Conservation (phyloP, 2,329 filamentous ascomycete genomes). For the Incumbomyces delicatus region DNA sequence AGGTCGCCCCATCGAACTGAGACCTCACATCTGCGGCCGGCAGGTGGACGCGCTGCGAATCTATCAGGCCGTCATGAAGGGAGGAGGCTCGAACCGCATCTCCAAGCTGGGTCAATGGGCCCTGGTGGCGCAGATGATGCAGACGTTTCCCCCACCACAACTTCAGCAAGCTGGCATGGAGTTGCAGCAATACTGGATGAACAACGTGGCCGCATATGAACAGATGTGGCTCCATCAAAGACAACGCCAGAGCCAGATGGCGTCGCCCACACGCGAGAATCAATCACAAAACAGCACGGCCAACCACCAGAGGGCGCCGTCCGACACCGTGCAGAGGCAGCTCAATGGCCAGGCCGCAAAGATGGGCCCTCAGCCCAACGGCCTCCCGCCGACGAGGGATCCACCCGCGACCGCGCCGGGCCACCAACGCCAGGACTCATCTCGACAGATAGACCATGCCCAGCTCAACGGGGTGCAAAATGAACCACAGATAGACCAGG, state of each 20-base stretch:
- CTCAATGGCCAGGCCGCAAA: constrained; percentile 21
- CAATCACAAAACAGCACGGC: constrained; percentile 22
- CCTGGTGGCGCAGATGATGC: constrained; percentile 55
- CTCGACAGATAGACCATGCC: constrained; percentile 21
- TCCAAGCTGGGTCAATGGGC: constrained; percentile 63
- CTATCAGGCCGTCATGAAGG: constrained; percentile 66
- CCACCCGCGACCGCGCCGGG: constrained; percentile 26
- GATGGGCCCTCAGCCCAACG: constrained; percentile 24
- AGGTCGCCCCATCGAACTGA: constrained; percentile 62
- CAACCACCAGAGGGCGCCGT: constrained; percentile 16
- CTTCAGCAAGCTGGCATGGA: constrained; percentile 58
- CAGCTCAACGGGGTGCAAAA: constrained; percentile 19
- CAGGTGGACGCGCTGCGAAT: constrained; percentile 65
- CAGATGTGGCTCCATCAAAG: constrained; percentile 35
- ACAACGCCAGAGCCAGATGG: constrained; percentile 33
- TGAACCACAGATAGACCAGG: constrained; percentile 11
- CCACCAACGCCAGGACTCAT: constrained; percentile 22
- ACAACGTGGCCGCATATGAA: constrained; percentile 67
- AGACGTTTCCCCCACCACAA: constrained; percentile 50
- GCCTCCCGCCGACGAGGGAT: constrained; percentile 25
- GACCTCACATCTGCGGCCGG: constrained; percentile 64
- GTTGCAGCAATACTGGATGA: constrained; percentile 62
- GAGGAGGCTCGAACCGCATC: constrained; percentile 67
- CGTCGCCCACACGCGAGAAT: constrained; percentile 26
- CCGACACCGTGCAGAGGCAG: constrained; percentile 19